These are phyloP conservation scores for Boletus insuetus DNA, from an alignment of 768 basidiomycete genomes.

Conservation along the genomic window DNA sequence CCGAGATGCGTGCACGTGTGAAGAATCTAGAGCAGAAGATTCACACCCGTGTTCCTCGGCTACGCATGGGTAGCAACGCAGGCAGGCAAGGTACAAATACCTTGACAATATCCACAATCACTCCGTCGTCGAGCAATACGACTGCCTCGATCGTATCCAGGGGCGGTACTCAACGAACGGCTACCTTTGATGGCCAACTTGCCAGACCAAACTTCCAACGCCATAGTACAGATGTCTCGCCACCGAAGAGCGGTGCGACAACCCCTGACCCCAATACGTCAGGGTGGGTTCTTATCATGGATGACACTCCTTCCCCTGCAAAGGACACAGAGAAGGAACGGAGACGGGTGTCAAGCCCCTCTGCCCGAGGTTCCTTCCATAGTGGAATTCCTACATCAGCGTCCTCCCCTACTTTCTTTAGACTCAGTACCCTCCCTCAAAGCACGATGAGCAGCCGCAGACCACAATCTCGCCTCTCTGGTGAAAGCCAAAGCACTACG, in stretches of 20 bases:
- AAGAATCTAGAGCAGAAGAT: slow-evolving; percentile 82
- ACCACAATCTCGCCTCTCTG: slow-evolving; percentile 74
- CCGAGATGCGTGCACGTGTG: slow-evolving; percentile 86
- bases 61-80: slow-evolving; percentile 78
- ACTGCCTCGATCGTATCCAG: slow-evolving; percentile 32
- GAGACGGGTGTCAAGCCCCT: slow-evolving; percentile 62
- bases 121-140: slow-evolving; percentile 37
- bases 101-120: slow-evolving; percentile 33
- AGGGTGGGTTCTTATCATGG: slow-evolving; percentile 90
- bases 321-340: slow-evolving; percentile 55
- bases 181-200: slow-evolving; percentile 21
- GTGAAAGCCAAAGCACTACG: slow-evolving; percentile 52
- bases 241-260: slow-evolving; percentile 36
- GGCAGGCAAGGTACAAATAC: slow-evolving; percentile 46
- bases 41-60: slow-evolving; percentile 79
- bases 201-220: slow-evolving; percentile 34
- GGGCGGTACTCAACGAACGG: slow-evolving; percentile 14
- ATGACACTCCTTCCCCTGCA: slow-evolving; percentile 72
- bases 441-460: slow-evolving; percentile 51
- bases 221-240: slow-evolving; percentile 43
- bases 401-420: slow-evolving; percentile 44
- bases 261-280: slow-evolving; percentile 59
- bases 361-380: slow-evolving; percentile 51
- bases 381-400: slow-evolving; percentile 45
- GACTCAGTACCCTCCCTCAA: slow-evolving; percentile 41